These are phyloP conservation scores for Aspergillus pseudoglaucus DNA, from an alignment of 2,329 filamentous ascomycete species.

Conservation along the genomic window DNA sequence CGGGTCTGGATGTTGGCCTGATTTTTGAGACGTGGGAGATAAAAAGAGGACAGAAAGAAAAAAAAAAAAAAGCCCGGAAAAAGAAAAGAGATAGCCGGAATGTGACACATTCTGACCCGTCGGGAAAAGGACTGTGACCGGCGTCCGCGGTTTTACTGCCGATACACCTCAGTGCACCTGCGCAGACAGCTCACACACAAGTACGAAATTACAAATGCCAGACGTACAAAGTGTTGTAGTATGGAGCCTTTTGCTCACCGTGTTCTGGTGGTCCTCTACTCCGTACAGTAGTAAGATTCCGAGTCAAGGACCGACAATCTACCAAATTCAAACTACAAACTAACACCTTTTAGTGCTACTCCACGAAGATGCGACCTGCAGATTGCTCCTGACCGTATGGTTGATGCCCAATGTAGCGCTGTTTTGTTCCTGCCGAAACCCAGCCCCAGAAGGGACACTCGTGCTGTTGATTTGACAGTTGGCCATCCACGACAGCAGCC, in stretches of 20 bases:
- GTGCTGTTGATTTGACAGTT: background rate
- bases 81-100: background rate
- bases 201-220: background rate
- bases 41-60: background rate
- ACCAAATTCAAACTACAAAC: background rate
- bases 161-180: background rate
- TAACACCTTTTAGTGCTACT: background rate
- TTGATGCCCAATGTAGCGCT: constrained; percentile 1
- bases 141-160: background rate
- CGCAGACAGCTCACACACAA: background rate
- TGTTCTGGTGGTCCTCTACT: no score
- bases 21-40: background rate
- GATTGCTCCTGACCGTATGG: background rate
- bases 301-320: no score
- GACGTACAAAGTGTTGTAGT: no score
- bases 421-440: background rate
- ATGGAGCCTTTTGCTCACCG: no score
- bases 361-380: background rate
- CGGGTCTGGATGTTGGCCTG: background rate
- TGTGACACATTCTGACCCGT: background rate
- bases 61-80: background rate
- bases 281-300: no score
- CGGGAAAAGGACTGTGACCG: background rate
- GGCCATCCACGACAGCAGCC: background rate
- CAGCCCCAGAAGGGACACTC: background rate